Evolutionary conservation across 176 grass and related monocot genomes (phyloP), one percentile per base, ranked within the genome.

Genomic region (Tillandsia fasciculata): DNA sequence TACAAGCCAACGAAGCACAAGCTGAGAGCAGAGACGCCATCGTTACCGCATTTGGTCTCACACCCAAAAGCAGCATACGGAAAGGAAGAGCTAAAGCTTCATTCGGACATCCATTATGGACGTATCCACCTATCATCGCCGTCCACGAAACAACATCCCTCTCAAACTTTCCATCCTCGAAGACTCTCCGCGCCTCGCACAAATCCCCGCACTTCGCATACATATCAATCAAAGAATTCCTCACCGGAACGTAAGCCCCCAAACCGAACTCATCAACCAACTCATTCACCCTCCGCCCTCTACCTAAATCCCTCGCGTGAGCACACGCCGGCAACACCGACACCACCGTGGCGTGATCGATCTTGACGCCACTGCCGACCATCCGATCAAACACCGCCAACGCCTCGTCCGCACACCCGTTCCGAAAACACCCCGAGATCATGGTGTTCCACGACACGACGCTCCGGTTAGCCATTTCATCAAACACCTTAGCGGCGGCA

Each of bases 121-220:
- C 61, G 3, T 68, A 82, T 0, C 72, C 79, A 56, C 84, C 82
- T 7, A 91, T 85, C 84, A 91, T 87, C 10, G 70, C 65, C 2
- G 88, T 87, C 88, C 88, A 91, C 49, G 81, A 81, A 50, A 91
- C 57, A 26, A 91, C 76, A 77, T 91, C 77, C 49, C 50, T 91
- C 13, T 80, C 69, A 67, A 69, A 71, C 26, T 28, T 68, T 6
- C 47, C 72, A 8, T 64, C 70, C 2, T 82, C 79, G 47, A 91
- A 91, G 9, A 87, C 73, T 51, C 49, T 79, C 2, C 66, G 52
- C 51, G 88, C 82, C 42, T 87, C 84, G 47, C 75, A 65, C 69
- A 91, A 65, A 48, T 70, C 80, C 73, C 76, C 79, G 2, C 88
- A 91, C 54, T 85, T 91, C 3, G 84, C 82, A 9, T 91, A 91